phyloP scores from a whole-genome alignment of 192 early-diverging fungal species.

The Linderina pennispora region DNA sequence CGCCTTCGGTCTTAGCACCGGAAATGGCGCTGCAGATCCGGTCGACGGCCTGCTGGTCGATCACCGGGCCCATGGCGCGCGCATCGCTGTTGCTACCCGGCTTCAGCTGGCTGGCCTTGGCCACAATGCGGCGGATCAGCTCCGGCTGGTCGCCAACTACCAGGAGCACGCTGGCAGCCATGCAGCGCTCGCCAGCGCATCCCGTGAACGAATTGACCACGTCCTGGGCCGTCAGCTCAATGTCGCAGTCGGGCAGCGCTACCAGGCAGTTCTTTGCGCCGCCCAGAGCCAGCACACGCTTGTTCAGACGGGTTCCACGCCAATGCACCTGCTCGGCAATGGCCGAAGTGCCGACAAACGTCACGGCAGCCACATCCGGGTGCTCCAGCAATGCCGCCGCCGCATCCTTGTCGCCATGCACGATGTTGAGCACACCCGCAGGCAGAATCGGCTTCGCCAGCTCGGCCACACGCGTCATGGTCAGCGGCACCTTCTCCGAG shows the following conservation, averaged over 20 bases:
- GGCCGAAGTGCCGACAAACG: slow-evolving; percentile 77
- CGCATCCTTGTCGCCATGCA: slow-evolving; percentile 52
- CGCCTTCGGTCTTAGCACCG: slow-evolving; percentile 41
- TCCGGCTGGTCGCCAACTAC: slow-evolving; percentile 62
- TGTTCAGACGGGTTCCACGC: slow-evolving; percentile 48
- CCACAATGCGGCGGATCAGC: slow-evolving; percentile 57
- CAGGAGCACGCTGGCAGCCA: slow-evolving; percentile 68
- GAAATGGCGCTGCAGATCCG: slow-evolving; percentile 62
- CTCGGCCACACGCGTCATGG: slow-evolving; percentile 62
- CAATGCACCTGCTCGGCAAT: slow-evolving; percentile 59
- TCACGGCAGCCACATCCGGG: slow-evolving; percentile 57
- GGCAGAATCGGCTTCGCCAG: slow-evolving; percentile 57
- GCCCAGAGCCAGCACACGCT: slow-evolving; percentile 69
- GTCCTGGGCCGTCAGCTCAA: slow-evolving; percentile 72
- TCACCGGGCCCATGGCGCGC: slow-evolving; percentile 68
- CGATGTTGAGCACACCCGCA: slow-evolving; percentile 69
- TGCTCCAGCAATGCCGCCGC: slow-evolving; percentile 59
- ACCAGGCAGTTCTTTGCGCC: slow-evolving; percentile 75
- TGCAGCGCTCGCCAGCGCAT: slow-evolving; percentile 74
- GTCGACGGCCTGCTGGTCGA: slow-evolving; percentile 53
- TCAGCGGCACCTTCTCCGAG: slow-evolving; percentile 76
- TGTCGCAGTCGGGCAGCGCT: slow-evolving; percentile 68
- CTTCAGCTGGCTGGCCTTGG: slow-evolving; percentile 47
- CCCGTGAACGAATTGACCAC: slow-evolving; percentile 72
- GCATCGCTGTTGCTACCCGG: slow-evolving; percentile 44